Base-by-base conservation (phyloP, 306 rosid genomes). In the Leucaena leucocephala region DNA sequence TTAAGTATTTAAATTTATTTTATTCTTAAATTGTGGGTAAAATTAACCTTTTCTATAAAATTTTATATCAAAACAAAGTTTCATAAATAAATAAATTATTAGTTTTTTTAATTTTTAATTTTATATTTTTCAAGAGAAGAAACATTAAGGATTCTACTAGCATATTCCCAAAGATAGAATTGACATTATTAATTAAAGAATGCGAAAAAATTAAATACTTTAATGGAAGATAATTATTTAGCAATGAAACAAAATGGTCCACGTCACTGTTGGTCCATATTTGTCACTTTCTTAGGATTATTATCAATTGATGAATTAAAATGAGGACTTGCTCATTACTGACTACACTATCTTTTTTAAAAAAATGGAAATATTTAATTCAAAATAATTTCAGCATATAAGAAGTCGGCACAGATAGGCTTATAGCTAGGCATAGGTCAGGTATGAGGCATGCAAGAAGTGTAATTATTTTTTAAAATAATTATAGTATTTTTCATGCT, bases 271-370 rank as follows among this genome's bases (percentile, higher is more conserved):
- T 22, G 12, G 55, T 68, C 39, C n/a, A 21, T 21, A 2, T 67
- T 67, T 42, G 72, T 68, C 19, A 40, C 38, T 68, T 68, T 42
- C 36, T 43, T 68, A 19, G 33, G 54, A 68, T n/a, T 68, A 17
- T 65, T 38, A 12, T 48, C 40, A 38, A 27, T 58, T 17, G 40
- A 61, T 61, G 17, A 12, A 33, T 27, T 34, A 33, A 33, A 59
- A 58, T 58, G 15, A 9, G 14, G 34, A 58, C 38, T 10, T 27
- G 1, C 39, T 59, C 65, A 59, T 59, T 12, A 11, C 19, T 62
- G 39, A 62, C 43, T 33, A 36, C 11, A 13, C 7, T 33, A 8
- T 5, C 2, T 19, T 57, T n/a, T n/a, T 2, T 7, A 58, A 4
- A 27, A 22, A 27, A 34, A 6, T 13, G 17, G n/a, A 14, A 62